Evolutionary conservation across 352 stramenopile genomes (phyloP), one percentile per base, ranked within the genome.

Genomic region (Phytophthora capsici): DNA sequence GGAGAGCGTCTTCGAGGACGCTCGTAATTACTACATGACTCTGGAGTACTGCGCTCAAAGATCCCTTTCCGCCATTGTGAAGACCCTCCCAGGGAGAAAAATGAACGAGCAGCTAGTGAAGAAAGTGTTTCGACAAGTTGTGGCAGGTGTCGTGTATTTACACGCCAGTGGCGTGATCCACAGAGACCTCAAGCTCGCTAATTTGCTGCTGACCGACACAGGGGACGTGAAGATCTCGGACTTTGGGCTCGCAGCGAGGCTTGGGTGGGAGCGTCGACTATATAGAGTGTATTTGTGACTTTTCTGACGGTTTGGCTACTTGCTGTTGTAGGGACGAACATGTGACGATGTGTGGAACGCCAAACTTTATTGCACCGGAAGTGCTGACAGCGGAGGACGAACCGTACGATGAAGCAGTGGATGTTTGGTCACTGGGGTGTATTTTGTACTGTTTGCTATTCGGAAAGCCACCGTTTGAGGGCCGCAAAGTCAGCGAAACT

Each of bases 361-460:
- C 87, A 3, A 95, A 95, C 51, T 95, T 92, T 52, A 91, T 95
- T 53, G 87, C 85, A 1, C 84, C 84, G 1, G 84, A 95, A 60
- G 70, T 95, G 6, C 60, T 95, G n/a, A 48, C 51, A 25, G 64
- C 69, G 6, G 58, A 71, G 22, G 63, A 67, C 23, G 62, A 54
- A n/a, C 57, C 79, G 9, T 93, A 94, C 66, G 73, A 78, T 49
- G 63, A 87, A 28, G 75, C 80, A 4, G 87, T 87, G 12, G 87
- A 93, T 70, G 73, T 95, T 17, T 95, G 86, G 84, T 95, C 86
- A 1, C 60, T 95, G 20, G 86, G 86, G 4, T 95, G 86, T 66
- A 90, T 95, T 63, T 63, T 93, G 12, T 84, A 89, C 70, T 86
- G 79, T 44, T 71, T 95, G 14, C 30, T 93, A 30, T 49, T 91